phyloP scores from a whole-genome alignment of 176 grass and related monocot genomes.

The Neostapfia colusana region DNA sequence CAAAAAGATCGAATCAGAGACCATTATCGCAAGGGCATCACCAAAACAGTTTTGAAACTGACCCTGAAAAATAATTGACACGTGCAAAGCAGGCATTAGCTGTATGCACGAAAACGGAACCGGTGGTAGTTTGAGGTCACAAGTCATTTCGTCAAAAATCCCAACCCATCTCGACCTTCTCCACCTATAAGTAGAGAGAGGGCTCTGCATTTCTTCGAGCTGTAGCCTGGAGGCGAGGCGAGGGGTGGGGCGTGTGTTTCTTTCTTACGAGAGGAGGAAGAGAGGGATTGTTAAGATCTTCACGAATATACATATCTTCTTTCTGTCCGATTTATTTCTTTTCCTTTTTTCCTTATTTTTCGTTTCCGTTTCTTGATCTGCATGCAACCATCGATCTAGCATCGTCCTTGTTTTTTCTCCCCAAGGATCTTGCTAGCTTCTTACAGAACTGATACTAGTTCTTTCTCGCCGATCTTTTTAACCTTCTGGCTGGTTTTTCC shows the following conservation, averaged over 20 bases:
- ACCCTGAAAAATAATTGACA: conserved; percentile 20
- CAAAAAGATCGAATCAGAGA: conserved; percentile 17
- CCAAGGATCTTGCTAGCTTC: conserved; percentile 45
- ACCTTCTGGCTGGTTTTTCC: not conserved
- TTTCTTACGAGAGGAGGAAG: not conserved
- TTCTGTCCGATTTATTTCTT: conserved; percentile 5
- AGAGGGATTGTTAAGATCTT: conserved; percentile 38
- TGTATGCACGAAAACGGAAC: conserved; percentile 1
- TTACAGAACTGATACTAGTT: conserved; percentile 38
- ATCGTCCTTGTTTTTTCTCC: conserved; percentile 55
- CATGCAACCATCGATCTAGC: conserved; percentile 33
- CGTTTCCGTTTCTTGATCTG: conserved; percentile 21
- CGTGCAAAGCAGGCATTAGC: conserved; percentile 37
- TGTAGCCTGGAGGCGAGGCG: conserved; percentile 41
- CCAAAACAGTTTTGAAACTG: conserved; percentile 5
- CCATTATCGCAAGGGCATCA: conserved; percentile 27
- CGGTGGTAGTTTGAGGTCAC: conserved; percentile 39
- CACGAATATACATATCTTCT: conserved; percentile 29
- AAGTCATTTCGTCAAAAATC: conserved; percentile 10
- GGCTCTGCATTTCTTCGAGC: conserved; percentile 3
- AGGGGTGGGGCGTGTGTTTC: conserved; percentile 34
- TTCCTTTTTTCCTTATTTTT: not conserved
- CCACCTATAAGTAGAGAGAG: conserved; percentile 38
- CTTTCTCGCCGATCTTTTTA: conserved; percentile 15
- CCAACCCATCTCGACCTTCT: conserved; percentile 25